Evolutionary conservation across 202 grass and related monocot genomes (phyloP), one percentile per base, ranked within the genome.

Genomic region (Carex arenaria): DNA sequence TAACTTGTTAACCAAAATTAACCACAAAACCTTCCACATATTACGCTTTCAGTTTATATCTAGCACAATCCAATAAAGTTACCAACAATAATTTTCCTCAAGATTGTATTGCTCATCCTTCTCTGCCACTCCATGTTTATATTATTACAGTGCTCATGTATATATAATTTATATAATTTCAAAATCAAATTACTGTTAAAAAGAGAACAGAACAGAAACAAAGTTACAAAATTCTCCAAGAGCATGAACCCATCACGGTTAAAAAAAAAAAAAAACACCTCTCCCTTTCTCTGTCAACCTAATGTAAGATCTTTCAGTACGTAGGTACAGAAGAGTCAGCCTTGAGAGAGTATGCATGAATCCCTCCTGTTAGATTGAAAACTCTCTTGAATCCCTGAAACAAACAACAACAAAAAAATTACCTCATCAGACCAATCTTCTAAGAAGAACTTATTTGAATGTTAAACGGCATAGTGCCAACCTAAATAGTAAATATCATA

Each of bases 311-410:
- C 49, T 68, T 19, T 92, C 89, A 95, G 56, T 95, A 98, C n/a
- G 90, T 98, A 0, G 92, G 92, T 45, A 98, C 47, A 15, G 92
- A 93, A 28, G 95, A 86, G 89, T 98, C 90, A 0, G 87, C 92
- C 85, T 93, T 93, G 69, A 92, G 64, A 1, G 95, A 85, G 34
- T 95, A 98, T 0, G 92, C 89, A 9, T 95, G 90, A 84, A 98
- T 95, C 42, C 95, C 92, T 13, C 92, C 92, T 0, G 90, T 43
- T 13, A 95, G 84, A 71, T 98, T 95, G 83, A 91, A 98, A 80
- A 95, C 81, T 56, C 90, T 93, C 76, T 87, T 90, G 72, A 98
- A 98, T n/a, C 92, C 95, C 95, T 98, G 78, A 59, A 97, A 85
- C 38, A 83, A 72, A 61, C 3, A 61, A 61, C 1, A 82, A 36